phyloP scores from a whole-genome alignment of 345 rosid species.

The Kandelia obovata region DNA sequence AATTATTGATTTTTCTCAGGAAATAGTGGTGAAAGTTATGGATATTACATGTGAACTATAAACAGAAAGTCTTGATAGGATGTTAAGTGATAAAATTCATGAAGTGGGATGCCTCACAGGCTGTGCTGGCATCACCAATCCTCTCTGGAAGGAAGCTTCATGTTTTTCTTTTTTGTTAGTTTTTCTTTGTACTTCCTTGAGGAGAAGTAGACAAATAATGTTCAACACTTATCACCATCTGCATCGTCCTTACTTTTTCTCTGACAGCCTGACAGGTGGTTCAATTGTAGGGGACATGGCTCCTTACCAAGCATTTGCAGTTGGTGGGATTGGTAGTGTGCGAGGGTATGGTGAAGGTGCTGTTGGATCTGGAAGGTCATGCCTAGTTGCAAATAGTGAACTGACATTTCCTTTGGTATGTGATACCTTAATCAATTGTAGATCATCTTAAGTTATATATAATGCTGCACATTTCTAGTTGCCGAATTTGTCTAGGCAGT shows the following conservation, averaged over 20 bases:
- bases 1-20: neutral
- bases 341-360: slow-evolving; percentile 96
- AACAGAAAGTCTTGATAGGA: neutral
- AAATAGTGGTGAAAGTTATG: neutral
- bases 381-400: slow-evolving; percentile 82
- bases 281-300: slow-evolving; percentile 99
- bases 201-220: neutral
- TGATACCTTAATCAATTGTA: neutral
- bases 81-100: neutral
- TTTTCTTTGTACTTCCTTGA: neutral
- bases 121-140: neutral
- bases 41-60: neutral
- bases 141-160: too few relatives aligned
- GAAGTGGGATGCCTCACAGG: neutral
- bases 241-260: slow-evolving; percentile 28
- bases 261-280: slow-evolving; percentile 83
- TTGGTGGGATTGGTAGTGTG: slow-evolving; percentile 85
- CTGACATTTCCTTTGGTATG: slow-evolving; percentile 77
- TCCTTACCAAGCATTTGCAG: slow-evolving; percentile 95
- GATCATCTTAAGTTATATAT: neutral
- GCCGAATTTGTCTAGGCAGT: neutral
- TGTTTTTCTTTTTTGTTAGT: too few relatives aligned
- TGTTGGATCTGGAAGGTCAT: slow-evolving; percentile 91
- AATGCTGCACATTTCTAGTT: neutral
- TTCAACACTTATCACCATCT: slow-evolving; percentile 10